Conservation (phyloP, 352 stramenopile species). For the Phytophthora constricta region DNA sequence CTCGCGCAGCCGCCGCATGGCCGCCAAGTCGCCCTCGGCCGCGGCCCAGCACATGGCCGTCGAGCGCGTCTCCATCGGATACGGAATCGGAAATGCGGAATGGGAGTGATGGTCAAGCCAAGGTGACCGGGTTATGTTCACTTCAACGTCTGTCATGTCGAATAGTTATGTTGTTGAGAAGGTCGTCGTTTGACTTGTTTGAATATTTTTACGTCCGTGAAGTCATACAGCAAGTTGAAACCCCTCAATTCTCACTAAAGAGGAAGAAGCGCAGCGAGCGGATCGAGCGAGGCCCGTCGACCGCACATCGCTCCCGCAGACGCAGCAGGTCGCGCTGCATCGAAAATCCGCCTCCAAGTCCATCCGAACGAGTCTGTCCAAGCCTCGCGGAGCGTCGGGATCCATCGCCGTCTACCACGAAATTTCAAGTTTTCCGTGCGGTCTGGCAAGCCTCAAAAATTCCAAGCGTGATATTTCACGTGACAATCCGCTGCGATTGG, state of each 20-base stretch:
- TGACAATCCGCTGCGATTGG: conserved; percentile 4
- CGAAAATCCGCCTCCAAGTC: conserved; percentile 6
- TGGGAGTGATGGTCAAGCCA: no score
- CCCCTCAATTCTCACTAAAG: neutral
- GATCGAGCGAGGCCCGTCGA: conserved; percentile 16
- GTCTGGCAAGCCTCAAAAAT: no score
- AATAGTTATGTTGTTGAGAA: no score
- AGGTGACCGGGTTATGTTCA: no score
- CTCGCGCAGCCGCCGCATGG: conserved; percentile 63
- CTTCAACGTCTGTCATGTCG: no score
- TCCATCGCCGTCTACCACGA: neutral
- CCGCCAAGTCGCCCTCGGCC: conserved; percentile 61
- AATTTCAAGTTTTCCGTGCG: conserved; percentile 15
- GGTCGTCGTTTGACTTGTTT: no score
- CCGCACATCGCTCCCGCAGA: conserved; percentile 13
- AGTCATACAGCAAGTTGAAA: no score
- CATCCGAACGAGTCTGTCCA: neutral
- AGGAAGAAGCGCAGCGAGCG: conserved; percentile 1
- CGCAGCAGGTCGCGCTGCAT: conserved; percentile 11
- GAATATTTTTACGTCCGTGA: no score
- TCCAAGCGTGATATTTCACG: conserved; percentile 9
- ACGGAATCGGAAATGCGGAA: no score
- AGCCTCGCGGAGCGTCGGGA: neutral
- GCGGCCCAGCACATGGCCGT: conserved; percentile 85
- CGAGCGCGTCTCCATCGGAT: no score